Conservation (phyloP, 805 yeast species). For the Pichia occidentalis region DNA sequence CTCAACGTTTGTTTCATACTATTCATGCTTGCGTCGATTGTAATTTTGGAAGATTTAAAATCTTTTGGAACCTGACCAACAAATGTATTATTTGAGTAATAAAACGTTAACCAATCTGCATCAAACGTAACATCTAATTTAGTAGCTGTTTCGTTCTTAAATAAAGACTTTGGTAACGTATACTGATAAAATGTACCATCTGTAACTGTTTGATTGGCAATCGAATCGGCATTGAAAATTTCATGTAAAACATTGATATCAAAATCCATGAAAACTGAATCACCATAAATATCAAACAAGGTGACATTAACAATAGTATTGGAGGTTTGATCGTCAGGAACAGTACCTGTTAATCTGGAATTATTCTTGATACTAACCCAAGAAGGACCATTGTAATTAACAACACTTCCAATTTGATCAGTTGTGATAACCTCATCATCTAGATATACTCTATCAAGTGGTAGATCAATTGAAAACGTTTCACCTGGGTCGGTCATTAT, state of each 20-base stretch:
- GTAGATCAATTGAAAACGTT: constrained; percentile 48
- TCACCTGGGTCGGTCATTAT: constrained; percentile 62
- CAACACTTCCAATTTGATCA: constrained; percentile 49
- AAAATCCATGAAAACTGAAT: constrained; percentile 52
- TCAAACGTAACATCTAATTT: constrained; percentile 39
- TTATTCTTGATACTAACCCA: constrained; percentile 44
- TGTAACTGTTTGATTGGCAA: constrained; percentile 64
- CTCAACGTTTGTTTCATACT: constrained; percentile 33
- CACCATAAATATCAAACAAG: constrained; percentile 53
- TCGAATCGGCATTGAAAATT: constrained; percentile 46
- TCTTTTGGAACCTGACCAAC: constrained; percentile 57
- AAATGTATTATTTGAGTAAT: constrained; percentile 55
- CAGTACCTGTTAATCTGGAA: constrained; percentile 45
- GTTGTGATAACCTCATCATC: constrained; percentile 48
- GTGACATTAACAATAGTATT: constrained; percentile 43
- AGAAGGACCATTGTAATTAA: constrained; percentile 47
- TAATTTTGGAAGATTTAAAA: constrained; percentile 36
- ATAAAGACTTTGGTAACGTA: constrained; percentile 45
- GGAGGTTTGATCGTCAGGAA: constrained; percentile 43
- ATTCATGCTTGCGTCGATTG: constrained; percentile 36
- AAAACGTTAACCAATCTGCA: constrained; percentile 61
- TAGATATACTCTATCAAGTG: constrained; percentile 54
- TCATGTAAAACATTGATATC: constrained; percentile 46
- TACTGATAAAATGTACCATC: constrained; percentile 54
- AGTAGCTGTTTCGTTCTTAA: constrained; percentile 49